Base-by-base conservation (phyloP, 2,329 filamentous ascomycete genomes). In the Paraphoma chrysanthemicola region DNA sequence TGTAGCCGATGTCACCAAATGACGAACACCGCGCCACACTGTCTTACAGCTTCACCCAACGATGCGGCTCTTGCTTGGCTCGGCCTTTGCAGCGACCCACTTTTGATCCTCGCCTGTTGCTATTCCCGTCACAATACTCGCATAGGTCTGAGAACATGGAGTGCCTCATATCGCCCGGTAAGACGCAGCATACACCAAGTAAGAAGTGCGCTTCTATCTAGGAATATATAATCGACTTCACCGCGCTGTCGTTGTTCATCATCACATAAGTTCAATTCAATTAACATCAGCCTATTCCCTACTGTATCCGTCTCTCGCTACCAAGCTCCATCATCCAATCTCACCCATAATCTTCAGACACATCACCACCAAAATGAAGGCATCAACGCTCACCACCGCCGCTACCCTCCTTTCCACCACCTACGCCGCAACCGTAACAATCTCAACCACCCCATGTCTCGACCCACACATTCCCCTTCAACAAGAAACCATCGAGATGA, bases 311-410 rank as follows among this genome's bases (percentile, higher is more conserved):
- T 38, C 41, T 50, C 16, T 44, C 30, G 16, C 17, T 44, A 14
- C 23, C 38, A 43, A 33, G 6, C 29, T 14, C 29, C 17, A 29
- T 36, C 30, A 28, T 17, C 12, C 16, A 33, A n/a, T 17, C 12
- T 3, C 39, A n/a, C 16, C 10, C 39, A 42, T 33, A 31, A 23
- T 11, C 17, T 31, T n/a, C 23, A 6, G 18, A 8, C 18, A 17
- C 44, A 17, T 33, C 16, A 17, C 17, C 30, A 44, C 46, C 43
- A 57, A 16, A 46, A 57, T 57, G 55, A 57, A 54, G 55, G 43
- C 51, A 18, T 28, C 51, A 23, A 45, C 49, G 17, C 11, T 54
- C 39, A n/a, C 47, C 29, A 17, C 55, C 11, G 51, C 48, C 18
- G 38, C 51, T 12, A 33, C 51, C 3, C 55, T 57, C 42, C 46